These are phyloP conservation scores for Penicillium samsonianum DNA, from an alignment of 495 filamentous ascomycete genomes.

Conservation along the genomic window DNA sequence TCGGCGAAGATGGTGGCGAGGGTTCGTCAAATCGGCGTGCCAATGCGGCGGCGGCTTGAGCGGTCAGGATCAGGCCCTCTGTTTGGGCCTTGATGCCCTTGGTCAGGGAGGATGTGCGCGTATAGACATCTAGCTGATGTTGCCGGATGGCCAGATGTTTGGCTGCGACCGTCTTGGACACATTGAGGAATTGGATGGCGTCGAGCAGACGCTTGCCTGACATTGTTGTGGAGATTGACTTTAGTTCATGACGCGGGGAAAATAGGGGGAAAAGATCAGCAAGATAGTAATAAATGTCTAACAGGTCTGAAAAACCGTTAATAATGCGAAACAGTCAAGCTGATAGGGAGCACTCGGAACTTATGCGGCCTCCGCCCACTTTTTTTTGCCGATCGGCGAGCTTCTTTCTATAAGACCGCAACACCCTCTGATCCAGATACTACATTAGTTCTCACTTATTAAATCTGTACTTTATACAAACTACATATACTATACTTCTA, in stretches of 20 bases:
- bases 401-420: background rate
- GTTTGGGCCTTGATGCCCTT: slow-evolving; percentile 65
- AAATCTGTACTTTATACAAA: slow-evolving; percentile 6
- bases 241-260: slow-evolving; percentile 16
- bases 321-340: slow-evolving; percentile 5
- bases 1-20: slow-evolving; percentile 25
- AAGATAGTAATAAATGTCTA: slow-evolving; percentile 10
- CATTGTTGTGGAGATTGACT: slow-evolving; percentile 45
- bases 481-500: slow-evolving; percentile 8
- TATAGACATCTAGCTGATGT: slow-evolving; percentile 77
- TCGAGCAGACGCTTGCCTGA: slow-evolving; percentile 74
- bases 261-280: slow-evolving; percentile 12
- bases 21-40: slow-evolving; percentile 57
- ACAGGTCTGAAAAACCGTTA: background rate
- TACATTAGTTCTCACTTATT: background rate
- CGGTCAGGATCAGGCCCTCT: slow-evolving; percentile 63
- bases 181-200: slow-evolving; percentile 74
- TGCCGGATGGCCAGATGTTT: slow-evolving; percentile 79
- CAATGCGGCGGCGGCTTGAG: slow-evolving; percentile 62
- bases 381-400: slow-evolving; percentile 2
- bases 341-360: slow-evolving; percentile 28
- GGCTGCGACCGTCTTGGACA: slow-evolving; percentile 70
- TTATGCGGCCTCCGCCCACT: slow-evolving; percentile 3
- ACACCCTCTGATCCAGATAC: background rate
- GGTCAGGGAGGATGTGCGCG: slow-evolving; percentile 71